These are phyloP conservation scores for Taphrina wiesneri DNA, from an alignment of 1,139 yeast species.

Conservation along the genomic window DNA sequence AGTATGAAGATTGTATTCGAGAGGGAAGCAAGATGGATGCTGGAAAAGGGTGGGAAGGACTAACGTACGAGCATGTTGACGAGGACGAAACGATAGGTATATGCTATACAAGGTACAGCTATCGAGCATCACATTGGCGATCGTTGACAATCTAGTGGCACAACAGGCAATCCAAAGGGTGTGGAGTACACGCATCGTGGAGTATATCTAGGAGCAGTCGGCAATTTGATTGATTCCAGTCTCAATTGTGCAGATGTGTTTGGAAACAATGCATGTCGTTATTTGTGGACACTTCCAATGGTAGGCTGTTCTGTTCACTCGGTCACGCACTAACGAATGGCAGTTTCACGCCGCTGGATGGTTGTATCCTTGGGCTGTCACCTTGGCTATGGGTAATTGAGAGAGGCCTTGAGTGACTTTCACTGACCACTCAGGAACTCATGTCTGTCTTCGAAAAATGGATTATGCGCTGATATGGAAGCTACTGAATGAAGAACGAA, in stretches of 20 bases:
- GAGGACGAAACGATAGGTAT: slow-evolving; percentile 45
- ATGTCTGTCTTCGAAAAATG: slow-evolving; percentile 47
- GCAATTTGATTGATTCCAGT: slow-evolving; percentile 45
- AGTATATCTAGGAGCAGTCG: slow-evolving; percentile 46
- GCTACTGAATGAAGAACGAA: slow-evolving; percentile 43
- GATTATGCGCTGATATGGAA: slow-evolving; percentile 48
- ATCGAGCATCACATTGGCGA: slow-evolving; percentile 7
- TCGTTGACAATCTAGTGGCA: slow-evolving; percentile 73
- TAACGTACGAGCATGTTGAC: slow-evolving; percentile 43
- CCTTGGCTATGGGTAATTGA: slow-evolving; percentile 46
- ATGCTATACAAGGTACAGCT: slow-evolving; percentile 34
- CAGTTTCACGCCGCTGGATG: slow-evolving; percentile 49
- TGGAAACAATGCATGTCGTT: slow-evolving; percentile 45
- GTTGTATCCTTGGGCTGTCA: slow-evolving; percentile 49
- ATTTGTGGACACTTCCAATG: slow-evolving; percentile 49
- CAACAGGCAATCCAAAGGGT: slow-evolving; percentile 78
- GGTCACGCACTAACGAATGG: not conserved
- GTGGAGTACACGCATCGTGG: slow-evolving; percentile 62
- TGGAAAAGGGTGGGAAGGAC: slow-evolving; percentile 41
- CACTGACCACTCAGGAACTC: slow-evolving; percentile 40
- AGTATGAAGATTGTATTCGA: slow-evolving; percentile 42
- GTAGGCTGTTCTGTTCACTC: not conserved
- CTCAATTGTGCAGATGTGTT: slow-evolving; percentile 45
- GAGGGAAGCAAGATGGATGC: slow-evolving; percentile 41
- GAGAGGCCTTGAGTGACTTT: not conserved